Evolutionary conservation across 2,329 filamentous ascomycete species (phyloP), one percentile per base, ranked within the genome.

Genomic region (Botrytis medusae): DNA sequence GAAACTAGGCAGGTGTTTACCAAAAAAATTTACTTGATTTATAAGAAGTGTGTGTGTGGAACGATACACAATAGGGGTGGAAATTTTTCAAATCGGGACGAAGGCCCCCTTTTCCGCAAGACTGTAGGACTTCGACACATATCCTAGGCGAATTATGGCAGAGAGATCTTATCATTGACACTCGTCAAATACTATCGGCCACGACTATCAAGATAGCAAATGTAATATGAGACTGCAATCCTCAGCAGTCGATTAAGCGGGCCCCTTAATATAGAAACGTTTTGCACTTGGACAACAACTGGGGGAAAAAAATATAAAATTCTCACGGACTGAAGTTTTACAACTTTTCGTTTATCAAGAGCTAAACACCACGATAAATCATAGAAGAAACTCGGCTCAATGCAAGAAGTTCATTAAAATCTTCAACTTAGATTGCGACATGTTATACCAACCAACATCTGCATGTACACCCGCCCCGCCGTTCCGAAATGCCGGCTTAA

Each of bases 401-500:
- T 5, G 2, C 2, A 8, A 14, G 5, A 4, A 42, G 20, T 12
- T 22, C 34, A 4, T 3, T 18, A 9, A 14, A 4, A 10, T 25
- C 12, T 22, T 2, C 2, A 29, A 22, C 9, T n/a, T 1, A 29
- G 9, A 64, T 51, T 22, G n/a, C 46, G 44, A 29, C 40, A 48
- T 40, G 5, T 29, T 10, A 32, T 8, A 10, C 59, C 29, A 44
- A 10, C 59, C 29, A 44, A 46, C n/a, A 25, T 10, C 32, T 40
- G 40, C n/a, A 29, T 51, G 18, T 10, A 14, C 18, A 71, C n/a
- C 37, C 69, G 69, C 59, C 32, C 48, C 59, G 16, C 29, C 69
- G 44, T 71, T 64, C 69, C 69, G 59, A 64, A 46, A 68, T 68
- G 9, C 70, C 46, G 59, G 29, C 51, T 42, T 4, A 68, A 72